Base-by-base conservation (phyloP, 139 green algal genomes). In the Tetradesmus obliquus region DNA sequence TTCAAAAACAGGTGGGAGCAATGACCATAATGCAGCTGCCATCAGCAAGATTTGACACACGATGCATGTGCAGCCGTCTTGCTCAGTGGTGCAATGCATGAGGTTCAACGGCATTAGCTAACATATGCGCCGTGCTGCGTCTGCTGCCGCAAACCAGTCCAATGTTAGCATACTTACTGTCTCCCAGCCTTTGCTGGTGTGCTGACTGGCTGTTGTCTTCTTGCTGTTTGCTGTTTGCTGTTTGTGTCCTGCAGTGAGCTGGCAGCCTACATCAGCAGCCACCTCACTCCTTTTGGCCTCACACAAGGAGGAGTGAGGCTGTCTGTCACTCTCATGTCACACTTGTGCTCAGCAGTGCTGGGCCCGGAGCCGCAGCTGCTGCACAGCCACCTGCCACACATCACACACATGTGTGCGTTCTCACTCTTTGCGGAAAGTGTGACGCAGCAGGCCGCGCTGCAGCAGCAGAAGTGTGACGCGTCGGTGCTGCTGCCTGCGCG, bases 331-430 rank as follows among this genome's bases (percentile, higher is more conserved):
- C 32, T 86, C 55, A 91, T 86, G 88, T 72, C 79, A 66, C 74
- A 84, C 79, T 32, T 87, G 3, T 79, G 55, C 71, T 54, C 19
- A 15, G 45, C 17, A 4, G 13, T 80, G 7, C 79, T 86, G 55
- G 51, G 12, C 17, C 55, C 32, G 17, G 45, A 66, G 3, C 55
- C 20, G 19, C n/a, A 60, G 24, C 82, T 92, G 55, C 87, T 84
- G 83, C 10, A 9, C n/a, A 3, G 3, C 10, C 80, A 91, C 62
- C 66, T 88, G 84, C 88, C 72, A 5, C 85, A 84, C 45, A 55
- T 92, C 45, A 58, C 55, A 12, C 93, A 94, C 93, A 88, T 94
- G 91, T 79, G 92, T 84, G 93, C 79, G 19, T 94, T 94, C 79
- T 93, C 91, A 24, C 10, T 92, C 54, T 92, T 87, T 58, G 51